These are phyloP conservation scores for Solanum tacnaense DNA, from an alignment of 257 asterid species.

Conservation along the genomic window DNA sequence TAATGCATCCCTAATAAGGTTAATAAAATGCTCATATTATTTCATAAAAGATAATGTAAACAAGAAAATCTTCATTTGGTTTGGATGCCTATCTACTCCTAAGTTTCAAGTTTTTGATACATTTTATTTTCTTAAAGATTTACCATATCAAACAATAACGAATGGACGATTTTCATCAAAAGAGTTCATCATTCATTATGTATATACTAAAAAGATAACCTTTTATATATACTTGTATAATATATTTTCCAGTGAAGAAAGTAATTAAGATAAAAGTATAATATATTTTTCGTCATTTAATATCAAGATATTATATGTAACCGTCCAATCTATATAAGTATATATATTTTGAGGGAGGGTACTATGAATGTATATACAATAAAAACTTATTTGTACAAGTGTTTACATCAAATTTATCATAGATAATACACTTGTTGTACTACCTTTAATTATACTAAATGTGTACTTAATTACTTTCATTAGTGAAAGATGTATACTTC, in stretches of 20 bases:
- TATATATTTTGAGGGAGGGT: background rate
- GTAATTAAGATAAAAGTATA: background rate
- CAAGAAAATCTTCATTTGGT: background rate
- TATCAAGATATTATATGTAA: background rate
- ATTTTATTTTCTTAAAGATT: background rate
- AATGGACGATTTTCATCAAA: background rate
- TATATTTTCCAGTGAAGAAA: background rate
- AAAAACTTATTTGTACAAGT: background rate
- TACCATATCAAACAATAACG: background rate
- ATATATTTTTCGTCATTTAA: background rate
- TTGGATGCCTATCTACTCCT: background rate
- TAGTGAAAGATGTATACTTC: background rate
- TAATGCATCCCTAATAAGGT: background rate
- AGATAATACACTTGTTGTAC: background rate
- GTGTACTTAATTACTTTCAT: background rate
- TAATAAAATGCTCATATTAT: background rate
- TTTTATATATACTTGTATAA: background rate
- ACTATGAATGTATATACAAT: background rate
- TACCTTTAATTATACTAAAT: background rate
- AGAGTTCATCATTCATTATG: background rate
- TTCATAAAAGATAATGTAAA: background rate
- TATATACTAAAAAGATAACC: background rate
- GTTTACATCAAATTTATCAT: background rate
- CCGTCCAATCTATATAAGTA: background rate
- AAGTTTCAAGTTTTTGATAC: background rate